A percentile compares a stretch with the other conserved stretches of the same genome.
Conservation (phyloP, 2,329 filamentous ascomycete genomes). For the Ilyonectria destructans region DNA sequence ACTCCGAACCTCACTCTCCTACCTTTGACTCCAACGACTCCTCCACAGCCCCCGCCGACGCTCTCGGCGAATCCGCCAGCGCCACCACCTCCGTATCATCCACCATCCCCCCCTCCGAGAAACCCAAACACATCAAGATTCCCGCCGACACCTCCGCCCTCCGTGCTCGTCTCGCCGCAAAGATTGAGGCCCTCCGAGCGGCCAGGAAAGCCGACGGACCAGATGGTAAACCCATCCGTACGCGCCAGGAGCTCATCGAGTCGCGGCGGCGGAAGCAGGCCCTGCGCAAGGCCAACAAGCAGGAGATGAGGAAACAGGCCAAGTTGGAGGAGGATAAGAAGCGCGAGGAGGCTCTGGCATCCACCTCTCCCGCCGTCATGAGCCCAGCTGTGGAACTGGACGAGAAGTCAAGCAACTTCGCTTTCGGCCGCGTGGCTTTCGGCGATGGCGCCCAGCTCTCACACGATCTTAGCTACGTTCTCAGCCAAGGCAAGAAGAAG, state of each 20-base stretch:
- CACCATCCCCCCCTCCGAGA: constrained; percentile 72
- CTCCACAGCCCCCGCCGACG: constrained; percentile 58
- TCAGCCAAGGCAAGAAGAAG: constrained; percentile 75
- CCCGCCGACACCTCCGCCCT: constrained; percentile 83
- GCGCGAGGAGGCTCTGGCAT: constrained; percentile 75
- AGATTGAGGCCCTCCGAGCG: constrained; percentile 88
- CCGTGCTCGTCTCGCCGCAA: constrained; percentile 84
- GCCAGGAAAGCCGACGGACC: constrained; percentile 89
- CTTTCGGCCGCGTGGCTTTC: constrained; percentile 94
- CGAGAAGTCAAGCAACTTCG: constrained; percentile 78
- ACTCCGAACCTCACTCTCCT: constrained; percentile 67
- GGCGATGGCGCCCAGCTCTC: constrained; percentile 87
- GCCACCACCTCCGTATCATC: constrained; percentile 80
- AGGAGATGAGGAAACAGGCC: constrained; percentile 83
- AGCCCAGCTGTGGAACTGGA: constrained; percentile 69
- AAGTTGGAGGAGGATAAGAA: constrained; percentile 84
- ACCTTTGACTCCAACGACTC: constrained; percentile 70
- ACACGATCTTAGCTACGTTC: constrained; percentile 77
- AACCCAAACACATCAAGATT: constrained; percentile 77
- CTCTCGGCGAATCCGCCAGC: constrained; percentile 66
- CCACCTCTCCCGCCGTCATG: constrained; percentile 74
- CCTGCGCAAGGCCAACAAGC: constrained; percentile 89
- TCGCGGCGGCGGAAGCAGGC: constrained; percentile 89
- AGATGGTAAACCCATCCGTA: constrained; percentile 83
- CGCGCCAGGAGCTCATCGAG: constrained; percentile 93